Conservation (phyloP, 2,329 filamentous ascomycete genomes). For the Helotiales sp. region DNA sequence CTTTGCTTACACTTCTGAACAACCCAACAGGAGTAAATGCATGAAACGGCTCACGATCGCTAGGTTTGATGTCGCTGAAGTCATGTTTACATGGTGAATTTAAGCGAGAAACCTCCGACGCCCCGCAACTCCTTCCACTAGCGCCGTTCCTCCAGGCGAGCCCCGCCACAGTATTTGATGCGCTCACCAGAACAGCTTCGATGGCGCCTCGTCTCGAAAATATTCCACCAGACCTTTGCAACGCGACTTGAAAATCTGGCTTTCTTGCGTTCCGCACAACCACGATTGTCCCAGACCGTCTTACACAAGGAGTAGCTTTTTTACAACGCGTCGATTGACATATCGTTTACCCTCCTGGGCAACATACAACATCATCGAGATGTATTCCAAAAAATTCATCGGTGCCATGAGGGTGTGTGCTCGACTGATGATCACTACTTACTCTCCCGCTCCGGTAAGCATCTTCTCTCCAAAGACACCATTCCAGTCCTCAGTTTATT, state of each 20-base stretch:
- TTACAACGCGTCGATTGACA: not conserved
- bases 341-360: not conserved
- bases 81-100: not conserved
- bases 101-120: not conserved
- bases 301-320: not conserved
- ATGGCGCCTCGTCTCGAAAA: not conserved
- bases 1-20: no score
- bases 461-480: no score
- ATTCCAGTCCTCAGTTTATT: no score
- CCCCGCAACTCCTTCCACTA: not conserved
- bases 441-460: not conserved
- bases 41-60: no score
- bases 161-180: not conserved
- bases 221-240: not conserved
- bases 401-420: not conserved
- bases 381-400: not conserved
- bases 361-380: not conserved
- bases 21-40: no score
- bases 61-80: not conserved
- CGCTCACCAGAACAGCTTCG: not conserved
- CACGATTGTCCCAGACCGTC: not conserved
- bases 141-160: not conserved
- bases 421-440: not conserved
- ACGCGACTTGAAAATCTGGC: not conserved
- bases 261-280: not conserved